These are phyloP conservation scores for Phytophthora nicotianae DNA, from an alignment of 352 stramenopile species.

Conservation along the genomic window DNA sequence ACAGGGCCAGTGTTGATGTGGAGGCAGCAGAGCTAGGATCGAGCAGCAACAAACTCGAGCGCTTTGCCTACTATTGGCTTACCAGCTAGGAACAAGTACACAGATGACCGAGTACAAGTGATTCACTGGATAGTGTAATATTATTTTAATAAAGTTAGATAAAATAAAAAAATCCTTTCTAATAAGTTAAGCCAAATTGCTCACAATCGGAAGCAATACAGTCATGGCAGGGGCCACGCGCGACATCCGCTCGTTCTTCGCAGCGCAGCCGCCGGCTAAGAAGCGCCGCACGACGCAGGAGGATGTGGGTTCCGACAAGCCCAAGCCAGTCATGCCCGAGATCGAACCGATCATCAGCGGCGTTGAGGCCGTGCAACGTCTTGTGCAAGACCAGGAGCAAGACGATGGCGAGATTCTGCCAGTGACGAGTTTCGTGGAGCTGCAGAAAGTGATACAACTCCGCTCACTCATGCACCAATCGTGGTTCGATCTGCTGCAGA, in stretches of 20 bases:
- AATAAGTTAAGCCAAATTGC: too few species aligned
- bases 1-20: too few species aligned
- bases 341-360: slow-evolving; percentile 1
- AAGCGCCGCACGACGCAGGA: slow-evolving; percentile 24
- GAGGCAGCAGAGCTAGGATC: too few species aligned
- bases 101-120: too few species aligned
- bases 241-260: slow-evolving; percentile 76
- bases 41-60: too few species aligned
- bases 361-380: not conserved
- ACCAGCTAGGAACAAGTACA: too few species aligned
- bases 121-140: too few species aligned
- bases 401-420: slow-evolving; percentile 13
- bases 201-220: too few species aligned
- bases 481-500: slow-evolving; percentile 63
- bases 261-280: slow-evolving; percentile 35
- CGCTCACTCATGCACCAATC: slow-evolving; percentile 56
- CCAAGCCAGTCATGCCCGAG: not conserved
- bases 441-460: slow-evolving; percentile 39
- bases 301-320: not conserved
- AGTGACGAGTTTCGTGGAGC: slow-evolving; percentile 34
- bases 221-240: slow-evolving; percentile 26
- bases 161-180: too few species aligned
- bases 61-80: too few species aligned
- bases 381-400: slow-evolving; percentile 1
- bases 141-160: too few species aligned